Percentiles rank a stretch among this genome's conserved stretches.
Evolutionary conservation across 805 yeast genomes (phyloP).

Genomic region (Kodamaea lidongshanica): DNA sequence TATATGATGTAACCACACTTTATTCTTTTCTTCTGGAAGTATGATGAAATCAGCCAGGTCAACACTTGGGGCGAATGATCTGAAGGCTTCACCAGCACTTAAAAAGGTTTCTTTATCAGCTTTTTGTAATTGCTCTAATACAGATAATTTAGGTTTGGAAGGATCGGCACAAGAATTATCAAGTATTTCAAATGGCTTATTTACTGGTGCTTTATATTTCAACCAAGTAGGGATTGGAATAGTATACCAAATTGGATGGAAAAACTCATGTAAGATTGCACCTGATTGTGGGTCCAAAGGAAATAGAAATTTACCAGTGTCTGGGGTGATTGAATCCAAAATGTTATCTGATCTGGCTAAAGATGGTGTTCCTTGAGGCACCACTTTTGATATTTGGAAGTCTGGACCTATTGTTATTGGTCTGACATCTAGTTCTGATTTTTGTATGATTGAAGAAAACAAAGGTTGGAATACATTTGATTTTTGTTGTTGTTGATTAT

Average conservation of each 20-base stretch:
- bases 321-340: constrained; percentile 27
- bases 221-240: constrained; percentile 40
- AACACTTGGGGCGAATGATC: constrained; percentile 32
- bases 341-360: constrained; percentile 18
- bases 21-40: constrained; percentile 24
- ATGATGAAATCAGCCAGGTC: constrained; percentile 32
- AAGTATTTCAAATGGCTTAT: constrained; percentile 11
- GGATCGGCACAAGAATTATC: constrained; percentile 6
- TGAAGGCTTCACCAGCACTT: constrained; percentile 17
- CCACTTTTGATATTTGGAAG: constrained; percentile 57
- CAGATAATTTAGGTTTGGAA: constrained; percentile 15
- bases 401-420: constrained; percentile 62
- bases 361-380: constrained; percentile 40
- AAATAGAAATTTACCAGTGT: constrained; percentile 26
- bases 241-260: constrained; percentile 42
- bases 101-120: constrained; percentile 16
- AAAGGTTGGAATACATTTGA: constrained; percentile 56
- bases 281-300: constrained; percentile 27
- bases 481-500: constrained; percentile 2
- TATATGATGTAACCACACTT: constrained; percentile 36
- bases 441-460: constrained; percentile 66
- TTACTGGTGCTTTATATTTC: constrained; percentile 21
- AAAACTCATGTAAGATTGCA: constrained; percentile 35
- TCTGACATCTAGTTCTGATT: constrained; percentile 71
- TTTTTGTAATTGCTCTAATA: constrained; percentile 19